Evolutionary conservation across 331 rosid species (phyloP), one percentile per base, ranked within the genome.

Genomic region (Cucumis variabilis): DNA sequence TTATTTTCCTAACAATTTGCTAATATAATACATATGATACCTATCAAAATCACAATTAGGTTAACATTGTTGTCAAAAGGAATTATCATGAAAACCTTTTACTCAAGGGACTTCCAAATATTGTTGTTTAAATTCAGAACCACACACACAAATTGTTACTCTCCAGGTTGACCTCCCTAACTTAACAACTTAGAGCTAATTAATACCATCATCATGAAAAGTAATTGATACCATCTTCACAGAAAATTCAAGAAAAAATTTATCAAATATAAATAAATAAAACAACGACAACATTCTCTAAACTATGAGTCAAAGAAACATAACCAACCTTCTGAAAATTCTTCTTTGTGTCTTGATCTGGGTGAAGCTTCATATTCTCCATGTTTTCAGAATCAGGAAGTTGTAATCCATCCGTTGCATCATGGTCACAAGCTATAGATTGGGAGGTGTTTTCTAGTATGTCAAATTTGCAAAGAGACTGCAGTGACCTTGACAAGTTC

Each of bases 251-350:
- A 6, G 48, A 72, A 41, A 41, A 41, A 51, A 67, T 13, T 53
- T 53, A 53, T 53, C n/a, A n/a, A n/a, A n/a, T 41, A 15, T 25
- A 44, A 44, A 44, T 44, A 44, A 44, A 72, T 6, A 33, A 20
- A 68, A 25, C 6, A 25, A 73, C 27, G 17, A 73, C 62, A 67
- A 9, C 71, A 41, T 24, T 65, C 55, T 25, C 33, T 67, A 37
- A 23, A 76, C 24, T 71, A 82, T 37, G 28, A 79, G 33, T 37
- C 51, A 82, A 30, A 9, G 55, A 53, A 28, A 27, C 13, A 7
- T 44, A 77, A 27, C n/a, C 20, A 60, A 97, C 99, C 98, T 97
- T 96, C 68, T 97, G 99, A 90, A 97, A 97, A 88, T 97, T 97
- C 9, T 98, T 94, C 93, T 96, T 99, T 2, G 88, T 66, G 6